Base-by-base conservation (phyloP, 2,329 filamentous ascomycete species). In the Fusarium sp. region DNA sequence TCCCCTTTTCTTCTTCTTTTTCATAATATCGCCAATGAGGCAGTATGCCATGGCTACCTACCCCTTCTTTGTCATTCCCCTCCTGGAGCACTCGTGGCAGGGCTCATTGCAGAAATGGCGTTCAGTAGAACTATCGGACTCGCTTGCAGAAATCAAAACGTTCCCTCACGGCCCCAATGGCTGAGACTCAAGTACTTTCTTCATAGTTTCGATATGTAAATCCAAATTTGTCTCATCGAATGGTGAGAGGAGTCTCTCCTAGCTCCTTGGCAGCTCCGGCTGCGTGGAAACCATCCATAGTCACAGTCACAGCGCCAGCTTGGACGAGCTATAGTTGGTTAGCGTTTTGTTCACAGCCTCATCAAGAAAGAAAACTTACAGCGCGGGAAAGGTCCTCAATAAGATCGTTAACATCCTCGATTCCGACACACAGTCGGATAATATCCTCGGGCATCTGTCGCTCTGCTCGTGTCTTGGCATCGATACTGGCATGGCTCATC, bases 401-500 rank as follows among this genome's bases (percentile, higher is more conserved):
- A 78, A 99, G 82, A 85, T 99, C 96, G 77, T 94, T 90, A 5
- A 89, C 90, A 83, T 99, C 96, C 83, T 99, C 96, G 79, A 99
- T 99, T 54, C 96, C 96, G 52, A 99, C 95, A 80, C 96, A 99
- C 64, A 99, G 84, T 65, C 96, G 90, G 78, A 99, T 98, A 70
- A 99, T 93, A 82, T 99, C 96, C 84, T 99, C 96, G 13, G 96
- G 96, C 91, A 99, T 93, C 74, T 96, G 92, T 73, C 95, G 90
- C 85, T 97, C 95, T 78, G 91, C 88, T 76, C 96, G 89, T 62
- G 95, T 98, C 86, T 98, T 97, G 68, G 95, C 94, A 81, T 98
- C 96, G 80, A 99, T 99, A 81, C 94, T 98, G 42, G 96, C 96
- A 84, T 99, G 96, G 84, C 96, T 98, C 97, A 99, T 99, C 79